Base-by-base conservation (phyloP, 805 yeast genomes). In the Nakazawaea ernobii region DNA sequence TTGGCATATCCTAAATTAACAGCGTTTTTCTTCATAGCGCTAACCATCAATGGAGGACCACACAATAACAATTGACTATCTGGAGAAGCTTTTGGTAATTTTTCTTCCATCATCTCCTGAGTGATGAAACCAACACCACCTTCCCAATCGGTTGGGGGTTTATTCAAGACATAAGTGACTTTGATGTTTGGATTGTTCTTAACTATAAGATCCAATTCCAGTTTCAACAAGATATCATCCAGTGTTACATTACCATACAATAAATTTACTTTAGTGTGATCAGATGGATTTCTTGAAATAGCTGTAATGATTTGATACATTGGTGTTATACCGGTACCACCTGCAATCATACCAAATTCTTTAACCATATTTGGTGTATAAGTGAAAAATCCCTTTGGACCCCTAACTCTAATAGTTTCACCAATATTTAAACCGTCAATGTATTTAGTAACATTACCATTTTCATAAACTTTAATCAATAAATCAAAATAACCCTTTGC, bases 251-350 rank as follows among this genome's bases (percentile, higher is more conserved):
- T 88, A 58, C 96, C 97, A 62, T 85, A 92, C 37, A 91, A 63
- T 56, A 91, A 73, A 46, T 77, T 71, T 53, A 89, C 80, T 59
- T 81, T 77, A 50, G 97, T 91, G 42, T 73, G 75, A 67, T 92
- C 97, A 14, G 74, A 69, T 24, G 95, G 92, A 62, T 91, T 80
- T 49, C 72, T 69, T 57, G 82, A 81, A 55, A 91, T 83, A 11
- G 95, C 86, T 56, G 86, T 85, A 55, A 91, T 80, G 55, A 90
- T 83, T 71, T 90, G 97, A 67, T 81, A 88, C 97, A 90, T 90
- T 63, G 97, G 97, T 7, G 97, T 85, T 59, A 90, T 85, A 64
- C 97, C 97, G 35, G 97, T 88, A 60, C 97, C 98, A 56, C 97
- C 97, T 37, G 96, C 95, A 55, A 92, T 82, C 97, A 91, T 91